phyloP scores from a whole-genome alignment of 2,329 filamentous ascomycete genomes.

The Coniosporium tulheliwenetii region DNA sequence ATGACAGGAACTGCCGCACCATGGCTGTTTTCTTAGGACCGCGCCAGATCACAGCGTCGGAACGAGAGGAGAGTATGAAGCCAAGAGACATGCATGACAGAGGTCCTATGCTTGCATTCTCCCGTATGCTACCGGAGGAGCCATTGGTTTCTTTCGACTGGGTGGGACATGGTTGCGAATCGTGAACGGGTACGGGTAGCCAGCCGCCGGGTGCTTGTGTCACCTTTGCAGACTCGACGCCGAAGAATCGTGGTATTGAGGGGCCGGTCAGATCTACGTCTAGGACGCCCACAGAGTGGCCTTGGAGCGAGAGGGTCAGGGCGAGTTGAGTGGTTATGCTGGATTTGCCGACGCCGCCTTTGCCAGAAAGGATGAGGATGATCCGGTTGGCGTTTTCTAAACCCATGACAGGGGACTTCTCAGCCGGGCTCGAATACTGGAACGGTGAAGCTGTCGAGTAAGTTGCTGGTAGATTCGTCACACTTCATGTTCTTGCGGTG shows the following conservation, averaged over 20 bases:
- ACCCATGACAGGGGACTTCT: constrained; percentile 6
- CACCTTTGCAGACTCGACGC: constrained; percentile 77
- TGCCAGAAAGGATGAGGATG: constrained; percentile 47
- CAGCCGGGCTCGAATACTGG: no score
- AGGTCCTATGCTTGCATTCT: constrained; percentile 34
- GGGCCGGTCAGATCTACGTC: constrained; percentile 94
- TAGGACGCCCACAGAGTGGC: constrained; percentile 82
- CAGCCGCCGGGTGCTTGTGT: constrained; percentile 83
- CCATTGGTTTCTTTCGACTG: constrained; percentile 4
- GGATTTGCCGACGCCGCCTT: constrained; percentile 94
- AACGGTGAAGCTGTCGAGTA: no score
- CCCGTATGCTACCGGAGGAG: constrained; percentile 5
- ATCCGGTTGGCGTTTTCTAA: constrained; percentile 59
- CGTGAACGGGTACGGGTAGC: constrained; percentile 76
- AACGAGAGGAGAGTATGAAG: constrained; percentile 68
- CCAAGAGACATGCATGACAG: constrained; percentile 83
- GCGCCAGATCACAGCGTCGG: constrained; percentile 91
- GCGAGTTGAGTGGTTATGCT: constrained; percentile 95
- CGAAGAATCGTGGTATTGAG: constrained; percentile 89
- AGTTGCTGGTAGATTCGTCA: no score
- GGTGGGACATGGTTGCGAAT: constrained; percentile 23
- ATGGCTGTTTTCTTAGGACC: constrained; percentile 98
- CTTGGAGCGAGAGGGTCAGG: constrained; percentile 69
- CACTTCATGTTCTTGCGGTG: no score
- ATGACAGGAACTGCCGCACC: constrained; percentile 89